phyloP scores from a whole-genome alignment of 192 early-diverging fungal species.

The Oehlia diaphana region DNA sequence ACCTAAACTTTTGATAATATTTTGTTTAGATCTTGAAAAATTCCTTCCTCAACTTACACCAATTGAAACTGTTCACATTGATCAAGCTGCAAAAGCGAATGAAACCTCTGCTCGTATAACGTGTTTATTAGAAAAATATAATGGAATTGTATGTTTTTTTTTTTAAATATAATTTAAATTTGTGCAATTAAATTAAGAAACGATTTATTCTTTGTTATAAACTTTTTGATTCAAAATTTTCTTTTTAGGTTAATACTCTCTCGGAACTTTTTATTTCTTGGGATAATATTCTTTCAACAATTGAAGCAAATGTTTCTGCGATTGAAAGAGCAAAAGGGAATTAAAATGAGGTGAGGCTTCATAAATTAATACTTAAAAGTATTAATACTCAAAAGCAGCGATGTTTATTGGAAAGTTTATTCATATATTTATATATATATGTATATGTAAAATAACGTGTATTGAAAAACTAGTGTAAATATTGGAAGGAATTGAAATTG shows the following conservation, averaged over 20 bases:
- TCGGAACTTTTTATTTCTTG: slow-evolving; percentile 52
- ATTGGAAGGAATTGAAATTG: too few relatives aligned
- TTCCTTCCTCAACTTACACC: slow-evolving; percentile 34
- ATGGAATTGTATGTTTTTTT: slow-evolving; percentile 37
- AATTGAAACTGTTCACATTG: slow-evolving; percentile 35
- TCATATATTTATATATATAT: too few relatives aligned
- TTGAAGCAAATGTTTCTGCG: slow-evolving; percentile 39
- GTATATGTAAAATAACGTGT: too few relatives aligned
- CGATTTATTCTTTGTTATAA: background rate
- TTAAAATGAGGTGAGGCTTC: background rate
- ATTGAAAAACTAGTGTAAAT: too few relatives aligned
- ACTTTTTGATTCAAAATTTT: background rate
- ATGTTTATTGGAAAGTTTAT: too few relatives aligned
- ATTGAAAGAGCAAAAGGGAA: slow-evolving; percentile 33
- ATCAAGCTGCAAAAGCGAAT: slow-evolving; percentile 33
- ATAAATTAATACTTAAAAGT: background rate
- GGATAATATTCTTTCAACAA: slow-evolving; percentile 43
- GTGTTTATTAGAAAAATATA: slow-evolving; percentile 45
- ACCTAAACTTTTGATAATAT: background rate
- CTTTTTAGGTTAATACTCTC: slow-evolving; percentile 43
- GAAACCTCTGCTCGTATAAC: slow-evolving; percentile 36
- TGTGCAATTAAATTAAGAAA: background rate
- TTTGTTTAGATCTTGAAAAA: slow-evolving; percentile 32
- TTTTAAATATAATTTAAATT: background rate
- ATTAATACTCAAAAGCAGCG: too few relatives aligned